A percentile compares a stretch with the other conserved stretches of the same genome.
Evolutionary conservation across 2,329 filamentous ascomycete genomes (phyloP).

Genomic region (Colletotrichum gloeosporioides): DNA sequence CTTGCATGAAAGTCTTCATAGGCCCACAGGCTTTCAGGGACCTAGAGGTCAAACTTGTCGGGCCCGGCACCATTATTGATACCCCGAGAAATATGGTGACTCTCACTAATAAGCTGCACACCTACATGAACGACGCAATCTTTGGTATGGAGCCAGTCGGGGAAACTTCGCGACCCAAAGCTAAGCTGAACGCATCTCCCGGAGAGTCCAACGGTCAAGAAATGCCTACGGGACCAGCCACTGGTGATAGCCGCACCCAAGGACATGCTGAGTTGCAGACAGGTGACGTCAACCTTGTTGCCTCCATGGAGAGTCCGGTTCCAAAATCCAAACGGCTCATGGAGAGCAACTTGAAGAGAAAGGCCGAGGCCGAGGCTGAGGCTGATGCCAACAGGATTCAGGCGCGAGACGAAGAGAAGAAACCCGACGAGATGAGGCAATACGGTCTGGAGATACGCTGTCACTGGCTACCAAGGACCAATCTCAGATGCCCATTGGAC

Average conservation of each 20-base stretch:
- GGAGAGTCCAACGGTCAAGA: not conserved
- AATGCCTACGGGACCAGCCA: not conserved
- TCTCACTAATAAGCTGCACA: not conserved
- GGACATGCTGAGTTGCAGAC: not conserved
- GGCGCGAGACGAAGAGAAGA: not conserved
- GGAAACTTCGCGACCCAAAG: fast-evolving
- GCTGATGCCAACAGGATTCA: not conserved
- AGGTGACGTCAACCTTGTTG: not conserved
- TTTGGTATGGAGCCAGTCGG: not conserved
- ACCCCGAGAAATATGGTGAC: not conserved
- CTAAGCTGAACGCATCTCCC: not conserved
- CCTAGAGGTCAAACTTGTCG: not conserved
- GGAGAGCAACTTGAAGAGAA: not conserved
- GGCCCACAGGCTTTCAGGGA: not conserved
- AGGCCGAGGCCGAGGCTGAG: not conserved
- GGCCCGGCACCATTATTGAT: not conserved
- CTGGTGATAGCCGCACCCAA: not conserved
- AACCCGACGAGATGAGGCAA: fast-evolving
- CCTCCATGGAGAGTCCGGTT: fast-evolving
- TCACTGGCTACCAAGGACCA: not conserved
- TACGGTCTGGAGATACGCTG: not conserved
- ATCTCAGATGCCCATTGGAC: not conserved
- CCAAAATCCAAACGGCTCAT: fast-evolving
- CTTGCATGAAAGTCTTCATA: fast-evolving
- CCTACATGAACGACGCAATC: not conserved